These are phyloP conservation scores for Boletus insuetus DNA, from an alignment of 768 basidiomycete genomes.

Conservation along the genomic window DNA sequence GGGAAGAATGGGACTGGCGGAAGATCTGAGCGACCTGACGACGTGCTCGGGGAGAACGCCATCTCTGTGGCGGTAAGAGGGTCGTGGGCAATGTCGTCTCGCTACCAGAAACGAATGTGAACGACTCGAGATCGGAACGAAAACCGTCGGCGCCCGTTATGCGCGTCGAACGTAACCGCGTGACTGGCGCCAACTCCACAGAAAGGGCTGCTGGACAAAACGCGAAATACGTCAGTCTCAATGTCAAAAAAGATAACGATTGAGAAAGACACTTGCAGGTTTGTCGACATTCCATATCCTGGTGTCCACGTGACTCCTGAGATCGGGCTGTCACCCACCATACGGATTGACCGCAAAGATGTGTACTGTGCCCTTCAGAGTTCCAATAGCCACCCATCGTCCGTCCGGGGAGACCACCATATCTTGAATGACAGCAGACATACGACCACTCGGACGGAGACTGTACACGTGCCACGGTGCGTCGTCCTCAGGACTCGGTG, in stretches of 20 bases:
- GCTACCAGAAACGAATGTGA: conserved; percentile 46
- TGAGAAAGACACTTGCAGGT: conserved; percentile 34
- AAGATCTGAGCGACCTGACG: conserved; percentile 28
- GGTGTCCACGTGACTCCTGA: conserved; percentile 56
- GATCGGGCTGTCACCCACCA: conserved; percentile 66
- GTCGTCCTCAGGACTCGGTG: conserved; percentile 11
- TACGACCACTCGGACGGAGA: conserved; percentile 66
- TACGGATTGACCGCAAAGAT: conserved; percentile 76
- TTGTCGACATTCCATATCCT: conserved; percentile 52
- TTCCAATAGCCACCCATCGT: conserved; percentile 68
- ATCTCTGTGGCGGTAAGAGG: conserved; percentile 34
- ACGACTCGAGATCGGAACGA: conserved; percentile 47
- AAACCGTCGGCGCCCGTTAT: conserved; percentile 27
- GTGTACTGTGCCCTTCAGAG: conserved; percentile 61
- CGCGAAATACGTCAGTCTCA: background rate
- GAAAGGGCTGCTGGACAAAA: conserved; percentile 46
- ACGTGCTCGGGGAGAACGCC: conserved; percentile 27
- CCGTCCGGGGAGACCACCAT: conserved; percentile 47
- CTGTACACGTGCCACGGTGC: conserved; percentile 61
- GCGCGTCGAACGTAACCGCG: conserved; percentile 45
- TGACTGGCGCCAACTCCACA: conserved; percentile 54
- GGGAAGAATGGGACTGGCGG: conserved; percentile 29
- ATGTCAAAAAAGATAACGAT: background rate
- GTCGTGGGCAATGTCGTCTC: conserved; percentile 37
- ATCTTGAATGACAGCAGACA: conserved; percentile 57